A percentile compares a stretch with the other conserved stretches of the same genome.
Conservation (phyloP, 495 filamentous ascomycete species). For the Xylaria grammica region DNA sequence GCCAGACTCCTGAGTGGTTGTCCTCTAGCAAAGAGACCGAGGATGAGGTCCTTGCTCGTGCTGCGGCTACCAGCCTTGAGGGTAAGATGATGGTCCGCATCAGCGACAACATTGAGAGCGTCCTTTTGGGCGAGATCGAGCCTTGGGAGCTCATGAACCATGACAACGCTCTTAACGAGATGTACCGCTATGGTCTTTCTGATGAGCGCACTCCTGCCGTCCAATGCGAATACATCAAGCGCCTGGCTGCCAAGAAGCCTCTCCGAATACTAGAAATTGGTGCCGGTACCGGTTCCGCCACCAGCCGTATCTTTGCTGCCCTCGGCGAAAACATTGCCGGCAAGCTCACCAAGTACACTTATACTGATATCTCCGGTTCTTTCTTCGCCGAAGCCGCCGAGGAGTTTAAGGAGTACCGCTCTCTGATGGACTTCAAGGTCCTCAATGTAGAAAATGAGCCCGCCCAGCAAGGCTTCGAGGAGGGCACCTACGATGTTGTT, state of each 20-base stretch:
- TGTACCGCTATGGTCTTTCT: slow-evolving; percentile 45
- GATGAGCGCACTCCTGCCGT: slow-evolving; percentile 35
- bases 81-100: slow-evolving; percentile 37
- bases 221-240: slow-evolving; percentile 37
- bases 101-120: slow-evolving; percentile 41
- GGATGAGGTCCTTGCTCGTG: slow-evolving; percentile 30
- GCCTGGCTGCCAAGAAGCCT: slow-evolving; percentile 44
- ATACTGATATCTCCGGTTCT: slow-evolving; percentile 57
- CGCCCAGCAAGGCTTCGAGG: slow-evolving; percentile 52
- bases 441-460: slow-evolving; percentile 58
- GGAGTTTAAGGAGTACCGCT: slow-evolving; percentile 41
- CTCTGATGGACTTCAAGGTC: slow-evolving; percentile 48
- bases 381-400: slow-evolving; percentile 57
- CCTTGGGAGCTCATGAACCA: slow-evolving; percentile 50
- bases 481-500: slow-evolving; percentile 55
- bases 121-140: slow-evolving; percentile 46
- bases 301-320: slow-evolving; percentile 42
- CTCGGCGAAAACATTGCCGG: slow-evolving; percentile 38
- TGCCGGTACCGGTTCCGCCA: slow-evolving; percentile 51
- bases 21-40: slow-evolving; percentile 26
- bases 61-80: slow-evolving; percentile 30
- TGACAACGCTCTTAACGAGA: slow-evolving; percentile 47
- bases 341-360: slow-evolving; percentile 50
- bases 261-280: slow-evolving; percentile 54
- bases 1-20: slow-evolving; percentile 30